These are phyloP conservation scores for Chlamydomonas sphaeroides DNA, from an alignment of 139 green algal species.

Conservation along the genomic window DNA sequence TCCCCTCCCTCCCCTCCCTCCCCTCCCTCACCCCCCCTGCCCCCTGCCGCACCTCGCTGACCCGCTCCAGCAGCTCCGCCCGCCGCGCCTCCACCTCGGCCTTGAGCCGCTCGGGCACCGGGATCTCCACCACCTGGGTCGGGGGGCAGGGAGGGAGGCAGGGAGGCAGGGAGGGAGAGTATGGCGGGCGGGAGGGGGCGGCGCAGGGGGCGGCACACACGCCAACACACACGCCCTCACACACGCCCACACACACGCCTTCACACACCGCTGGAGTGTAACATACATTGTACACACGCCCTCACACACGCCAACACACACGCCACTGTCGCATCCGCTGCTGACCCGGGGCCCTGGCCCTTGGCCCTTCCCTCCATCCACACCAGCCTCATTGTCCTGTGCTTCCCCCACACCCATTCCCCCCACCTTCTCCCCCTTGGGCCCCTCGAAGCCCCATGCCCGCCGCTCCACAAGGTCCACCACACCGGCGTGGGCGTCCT, in stretches of 20 bases:
- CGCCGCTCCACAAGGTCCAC: constrained; percentile 87
- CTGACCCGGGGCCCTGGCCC: too few relatives aligned
- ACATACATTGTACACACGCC: too few relatives aligned
- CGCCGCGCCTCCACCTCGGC: constrained; percentile 67
- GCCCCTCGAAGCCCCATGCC: constrained; percentile 79
- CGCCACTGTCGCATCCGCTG: too few relatives aligned
- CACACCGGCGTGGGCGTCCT: constrained; percentile 89
- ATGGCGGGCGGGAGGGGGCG: too few relatives aligned
- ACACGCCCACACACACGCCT: too few relatives aligned
- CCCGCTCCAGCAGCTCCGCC: constrained; percentile 64
- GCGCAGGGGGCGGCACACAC: too few relatives aligned
- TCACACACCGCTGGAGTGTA: too few relatives aligned
- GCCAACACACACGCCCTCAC: too few relatives aligned
- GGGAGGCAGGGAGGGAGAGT: background rate
- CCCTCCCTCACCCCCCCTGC: background rate
- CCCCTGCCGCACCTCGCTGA: constrained; percentile 17
- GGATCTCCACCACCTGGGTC: constrained; percentile 72
- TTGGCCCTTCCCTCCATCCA: too few relatives aligned
- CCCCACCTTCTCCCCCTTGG: constrained; percentile 74
- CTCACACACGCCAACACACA: too few relatives aligned
- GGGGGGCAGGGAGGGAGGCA: too few relatives aligned
- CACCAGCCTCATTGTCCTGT: too few relatives aligned
- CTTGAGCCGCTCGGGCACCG: constrained; percentile 76
- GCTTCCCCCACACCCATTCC: background rate
- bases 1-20: background rate